Base-by-base conservation (phyloP, 495 filamentous ascomycete genomes). In the Articulospora tetracladia region DNA sequence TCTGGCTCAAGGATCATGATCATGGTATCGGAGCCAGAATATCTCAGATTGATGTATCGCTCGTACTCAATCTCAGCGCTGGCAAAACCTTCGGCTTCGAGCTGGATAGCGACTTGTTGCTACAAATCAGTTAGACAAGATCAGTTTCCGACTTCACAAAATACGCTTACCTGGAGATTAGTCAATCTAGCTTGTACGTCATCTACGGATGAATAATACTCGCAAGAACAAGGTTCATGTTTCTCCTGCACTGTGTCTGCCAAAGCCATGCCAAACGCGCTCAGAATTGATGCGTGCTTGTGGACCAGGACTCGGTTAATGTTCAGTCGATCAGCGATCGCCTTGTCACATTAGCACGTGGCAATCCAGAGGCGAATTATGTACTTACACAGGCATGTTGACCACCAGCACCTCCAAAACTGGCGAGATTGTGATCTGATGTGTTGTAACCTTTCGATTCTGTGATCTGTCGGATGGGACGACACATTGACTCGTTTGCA, bases 301-400 rank as follows among this genome's bases (percentile, higher is more conserved):
- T 83, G 79, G n/a, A 83, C 77, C 41, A 83, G 72, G 27, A 82
- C 76, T 25, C 75, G 74, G n/a, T 70, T 73, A 10, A 83, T 82
- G 19, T 36, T 36, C 4, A 63, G 55, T n/a, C 28, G 17, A 27
- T 46, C 55, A 25, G 60, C 60, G 51, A 62, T 53, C n/a, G n/a
- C n/a, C n/a, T n/a, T n/a, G n/a, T n/a, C n/a, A n/a, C n/a, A n/a
- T n/a, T n/a, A n/a, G n/a, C n/a, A n/a, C n/a, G n/a, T n/a, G n/a
- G n/a, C n/a, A n/a, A n/a, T n/a, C n/a, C n/a, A n/a, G n/a, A n/a
- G n/a, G n/a, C n/a, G n/a, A n/a, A n/a, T n/a, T n/a, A n/a, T n/a
- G n/a, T n/a, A n/a, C n/a, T n/a, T 36, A 41, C 73, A 66, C 75
- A 79, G 0, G 80, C 80, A 62, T 83, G 80, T 48, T 83, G 80